Conservation (phyloP, 2,329 filamentous ascomycete genomes). For the Pseudogymnoascus sp. region DNA sequence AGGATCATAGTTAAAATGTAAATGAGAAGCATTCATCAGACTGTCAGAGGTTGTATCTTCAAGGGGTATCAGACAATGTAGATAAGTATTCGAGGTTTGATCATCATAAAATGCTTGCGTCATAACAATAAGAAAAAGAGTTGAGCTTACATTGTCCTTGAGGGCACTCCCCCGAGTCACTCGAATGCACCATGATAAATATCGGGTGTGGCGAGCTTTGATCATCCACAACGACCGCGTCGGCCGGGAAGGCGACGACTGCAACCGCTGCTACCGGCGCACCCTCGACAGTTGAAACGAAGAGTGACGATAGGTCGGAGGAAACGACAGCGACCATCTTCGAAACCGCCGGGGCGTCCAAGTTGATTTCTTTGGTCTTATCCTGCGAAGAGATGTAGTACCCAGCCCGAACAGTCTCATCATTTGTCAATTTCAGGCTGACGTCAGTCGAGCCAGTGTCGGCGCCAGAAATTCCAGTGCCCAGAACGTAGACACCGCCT, state of each 20-base stretch:
- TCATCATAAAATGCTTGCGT: conserved; percentile 65
- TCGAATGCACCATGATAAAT: conserved; percentile 68
- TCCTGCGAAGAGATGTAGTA: conserved; percentile 27
- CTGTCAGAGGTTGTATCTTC: conserved; percentile 81
- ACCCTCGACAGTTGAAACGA: conserved; percentile 64
- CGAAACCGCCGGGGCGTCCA: conserved; percentile 35
- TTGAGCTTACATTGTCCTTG: conserved; percentile 73
- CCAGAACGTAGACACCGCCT: conserved; percentile 82
- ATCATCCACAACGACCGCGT: conserved; percentile 34
- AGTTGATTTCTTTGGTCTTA: not conserved
- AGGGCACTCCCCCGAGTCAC: conserved; percentile 89
- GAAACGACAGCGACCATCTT: conserved; percentile 63
- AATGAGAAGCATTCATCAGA: conserved; percentile 55
- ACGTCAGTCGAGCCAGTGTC: conserved; percentile 24
- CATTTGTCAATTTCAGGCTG: conserved; percentile 47
- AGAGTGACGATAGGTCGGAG: conserved; percentile 56
- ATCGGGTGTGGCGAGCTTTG: conserved; percentile 37
- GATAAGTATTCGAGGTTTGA: conserved; percentile 88
- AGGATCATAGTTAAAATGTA: conserved; percentile 10
- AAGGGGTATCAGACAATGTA: conserved; percentile 98
- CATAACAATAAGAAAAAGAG: conserved; percentile 13
- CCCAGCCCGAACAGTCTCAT: conserved; percentile 47
- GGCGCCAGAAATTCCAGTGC: conserved; percentile 50
- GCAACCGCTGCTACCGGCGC: conserved; percentile 67
- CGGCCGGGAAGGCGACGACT: conserved; percentile 57